Percentiles rank a stretch among this genome's conserved stretches.
Conservation (phyloP, 352 stramenopile species). For the Globisporangium acanthophoron region DNA sequence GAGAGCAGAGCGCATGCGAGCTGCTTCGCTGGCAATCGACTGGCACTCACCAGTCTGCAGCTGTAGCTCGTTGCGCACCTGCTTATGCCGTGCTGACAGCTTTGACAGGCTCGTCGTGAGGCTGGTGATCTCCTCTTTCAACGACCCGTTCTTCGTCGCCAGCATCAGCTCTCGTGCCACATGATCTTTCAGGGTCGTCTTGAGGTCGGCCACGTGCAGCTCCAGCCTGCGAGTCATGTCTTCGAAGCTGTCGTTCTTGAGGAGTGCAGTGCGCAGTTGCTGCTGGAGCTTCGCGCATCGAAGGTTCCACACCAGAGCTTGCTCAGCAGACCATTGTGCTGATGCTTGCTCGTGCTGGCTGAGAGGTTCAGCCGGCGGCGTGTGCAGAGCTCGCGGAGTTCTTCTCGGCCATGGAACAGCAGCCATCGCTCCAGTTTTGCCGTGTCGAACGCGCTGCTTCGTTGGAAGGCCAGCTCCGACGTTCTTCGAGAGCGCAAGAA, state of each 20-base stretch:
- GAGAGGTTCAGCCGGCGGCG: not conserved
- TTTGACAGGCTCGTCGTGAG: constrained; percentile 23
- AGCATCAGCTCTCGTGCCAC: constrained; percentile 23
- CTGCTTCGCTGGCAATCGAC: constrained; percentile 17
- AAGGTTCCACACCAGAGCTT: constrained; percentile 17
- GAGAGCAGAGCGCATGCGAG: constrained; percentile 25
- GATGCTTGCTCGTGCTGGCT: constrained; percentile 1
- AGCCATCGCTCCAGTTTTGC: not conserved
- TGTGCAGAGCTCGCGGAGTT: not conserved
- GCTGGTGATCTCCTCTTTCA: constrained; percentile 27
- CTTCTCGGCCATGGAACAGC: not conserved
- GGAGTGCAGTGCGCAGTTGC: constrained; percentile 23
- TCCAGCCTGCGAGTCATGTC: constrained; percentile 36
- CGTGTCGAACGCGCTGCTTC: not conserved
- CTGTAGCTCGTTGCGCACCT: constrained; percentile 24
- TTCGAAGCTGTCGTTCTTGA: constrained; percentile 47
- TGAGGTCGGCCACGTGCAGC: constrained; percentile 28
- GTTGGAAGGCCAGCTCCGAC: not conserved
- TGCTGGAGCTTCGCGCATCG: constrained; percentile 30
- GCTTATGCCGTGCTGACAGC: constrained; percentile 29
- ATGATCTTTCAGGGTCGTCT: constrained; percentile 26
- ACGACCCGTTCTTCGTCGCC: constrained; percentile 15
- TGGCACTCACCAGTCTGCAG: constrained; percentile 18
- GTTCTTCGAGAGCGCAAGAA: constrained; percentile 26
- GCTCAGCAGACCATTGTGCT: not conserved